Conservation (phyloP, 1,139 yeast species). For the Sugiyamaella xylanicola region DNA sequence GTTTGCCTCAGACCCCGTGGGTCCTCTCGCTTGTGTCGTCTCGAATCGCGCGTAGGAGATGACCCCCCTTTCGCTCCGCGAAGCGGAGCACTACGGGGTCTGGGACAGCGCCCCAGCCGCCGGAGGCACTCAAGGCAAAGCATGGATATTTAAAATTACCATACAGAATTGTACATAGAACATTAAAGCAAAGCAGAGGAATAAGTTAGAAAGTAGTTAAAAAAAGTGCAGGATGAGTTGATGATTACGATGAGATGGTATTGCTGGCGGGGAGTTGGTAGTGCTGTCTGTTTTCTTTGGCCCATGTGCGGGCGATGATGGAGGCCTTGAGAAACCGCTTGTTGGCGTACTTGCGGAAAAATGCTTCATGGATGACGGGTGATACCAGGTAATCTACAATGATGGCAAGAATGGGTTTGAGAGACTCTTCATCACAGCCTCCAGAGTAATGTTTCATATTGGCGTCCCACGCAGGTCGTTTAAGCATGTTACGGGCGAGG, state of each 20-base stretch:
- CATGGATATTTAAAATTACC: no score
- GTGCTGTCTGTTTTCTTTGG: slow-evolving; percentile 46
- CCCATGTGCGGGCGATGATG: slow-evolving; percentile 88
- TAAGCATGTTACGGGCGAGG: slow-evolving; percentile 75
- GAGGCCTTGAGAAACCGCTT: slow-evolving; percentile 92
- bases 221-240: no score
- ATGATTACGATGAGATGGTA: slow-evolving; percentile 1
- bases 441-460: slow-evolving; percentile 88
- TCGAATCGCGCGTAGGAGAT: no score
- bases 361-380: slow-evolving; percentile 91
- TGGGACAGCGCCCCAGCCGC: not conserved
- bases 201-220: not conserved
- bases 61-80: no score
- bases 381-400: slow-evolving; percentile 76
- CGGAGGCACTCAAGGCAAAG: no score
- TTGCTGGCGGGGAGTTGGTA: slow-evolving; percentile 5
- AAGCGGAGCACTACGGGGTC: not conserved
- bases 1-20: not conserved
- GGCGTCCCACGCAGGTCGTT: slow-evolving; percentile 63
- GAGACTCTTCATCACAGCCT: slow-evolving; percentile 76
- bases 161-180: not conserved
- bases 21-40: not conserved
- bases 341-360: slow-evolving; percentile 90
- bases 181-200: not conserved
- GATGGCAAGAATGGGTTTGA: slow-evolving; percentile 70